Base-by-base conservation (phyloP, 768 basidiomycete species). In the button mushroom (Agaricus bisporus) region DNA sequence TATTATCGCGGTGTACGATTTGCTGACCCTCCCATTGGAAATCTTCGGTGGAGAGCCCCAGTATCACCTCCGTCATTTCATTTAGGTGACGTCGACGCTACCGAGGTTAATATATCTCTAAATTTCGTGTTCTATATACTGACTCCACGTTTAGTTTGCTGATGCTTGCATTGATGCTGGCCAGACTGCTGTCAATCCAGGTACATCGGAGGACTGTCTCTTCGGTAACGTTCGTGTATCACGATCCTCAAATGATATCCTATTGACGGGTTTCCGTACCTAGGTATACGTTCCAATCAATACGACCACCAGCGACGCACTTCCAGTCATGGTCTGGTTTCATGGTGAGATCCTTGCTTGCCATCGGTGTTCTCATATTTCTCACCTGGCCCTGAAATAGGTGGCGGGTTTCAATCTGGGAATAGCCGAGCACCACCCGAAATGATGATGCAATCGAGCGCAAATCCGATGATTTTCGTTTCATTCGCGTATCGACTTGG, bases 401-500 rank as follows among this genome's bases (percentile, higher is more conserved):
- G 74, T 29, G 74, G 74, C 3, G 74, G 74, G 10, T 75, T 72
- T 41, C 69, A 73, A 60, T 56, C 53, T 3, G 74, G 73, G 26
- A 66, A 63, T 42, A 68, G 68, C 10, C 68, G 64, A 38, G 62
- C 65, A 9, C 59, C 64, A 7, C 68, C 72, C 1, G 64, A 70
- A 29, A 54, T 64, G 22, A 60, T 74, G 45, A 52, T 73, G 48
- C 59, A 62, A 2, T 64, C 67, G 3, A 67, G 68, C 14, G 50
- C 60, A 8, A 55, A 61, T 39, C 70, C 70, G 20, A 54, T 73
- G 53, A 67, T 76, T 9, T 73, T 73, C 50, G 71, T 69, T 1
- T 69, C 74, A 1, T 73, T 76, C 43, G 70, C 71, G 56, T 74
- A 75, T 58, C 67, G 74, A 5, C 58, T 75, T 2, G 72, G 74